Percentiles rank a stretch among this genome's conserved stretches.
Conservation (phyloP, 2,329 filamentous ascomycete genomes). For the Fusarium tanahbumbuense region DNA sequence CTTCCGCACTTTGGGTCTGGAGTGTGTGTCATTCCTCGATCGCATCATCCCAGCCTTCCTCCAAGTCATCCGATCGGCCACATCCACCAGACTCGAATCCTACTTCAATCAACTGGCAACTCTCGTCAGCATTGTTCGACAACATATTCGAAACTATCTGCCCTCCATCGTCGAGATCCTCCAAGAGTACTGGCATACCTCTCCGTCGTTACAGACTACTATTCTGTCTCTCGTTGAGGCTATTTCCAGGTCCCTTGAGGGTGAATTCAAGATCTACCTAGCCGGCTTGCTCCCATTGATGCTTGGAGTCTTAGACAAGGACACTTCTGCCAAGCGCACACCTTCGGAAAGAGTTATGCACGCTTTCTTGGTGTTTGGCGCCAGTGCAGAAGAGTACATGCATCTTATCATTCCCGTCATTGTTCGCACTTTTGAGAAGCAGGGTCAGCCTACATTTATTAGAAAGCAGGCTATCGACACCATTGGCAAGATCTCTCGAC, state of each 20-base stretch:
- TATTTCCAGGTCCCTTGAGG: constrained; percentile 91
- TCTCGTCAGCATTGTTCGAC: constrained; percentile 92
- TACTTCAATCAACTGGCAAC: constrained; percentile 98
- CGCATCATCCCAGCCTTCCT: constrained; percentile 96
- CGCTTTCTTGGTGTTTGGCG: constrained; percentile 94
- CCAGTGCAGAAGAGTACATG: constrained; percentile 98
- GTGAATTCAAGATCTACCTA: constrained; percentile 97
- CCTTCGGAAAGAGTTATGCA: constrained; percentile 93
- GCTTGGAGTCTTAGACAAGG: constrained; percentile 92
- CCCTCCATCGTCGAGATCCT: constrained; percentile 87
- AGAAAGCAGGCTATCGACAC: constrained; percentile 93
- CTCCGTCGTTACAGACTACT: constrained; percentile 84
- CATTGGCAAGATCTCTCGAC: constrained; percentile 90
- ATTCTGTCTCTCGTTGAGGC: constrained; percentile 93
- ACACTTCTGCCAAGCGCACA: constrained; percentile 77
- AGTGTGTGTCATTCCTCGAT: constrained; percentile 94
- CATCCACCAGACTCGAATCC: constrained; percentile 82
- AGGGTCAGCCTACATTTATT: constrained; percentile 81
- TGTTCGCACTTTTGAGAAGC: constrained; percentile 92
- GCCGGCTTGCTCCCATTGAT: constrained; percentile 90
- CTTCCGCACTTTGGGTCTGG: constrained; percentile 93
- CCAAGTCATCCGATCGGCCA: constrained; percentile 84
- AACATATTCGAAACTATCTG: constrained; percentile 93
- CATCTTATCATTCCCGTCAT: constrained; percentile 97
- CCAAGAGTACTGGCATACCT: constrained; percentile 89